Base-by-base conservation (phyloP, 805 yeast genomes). In the Wickerhamomyces chambardii region DNA sequence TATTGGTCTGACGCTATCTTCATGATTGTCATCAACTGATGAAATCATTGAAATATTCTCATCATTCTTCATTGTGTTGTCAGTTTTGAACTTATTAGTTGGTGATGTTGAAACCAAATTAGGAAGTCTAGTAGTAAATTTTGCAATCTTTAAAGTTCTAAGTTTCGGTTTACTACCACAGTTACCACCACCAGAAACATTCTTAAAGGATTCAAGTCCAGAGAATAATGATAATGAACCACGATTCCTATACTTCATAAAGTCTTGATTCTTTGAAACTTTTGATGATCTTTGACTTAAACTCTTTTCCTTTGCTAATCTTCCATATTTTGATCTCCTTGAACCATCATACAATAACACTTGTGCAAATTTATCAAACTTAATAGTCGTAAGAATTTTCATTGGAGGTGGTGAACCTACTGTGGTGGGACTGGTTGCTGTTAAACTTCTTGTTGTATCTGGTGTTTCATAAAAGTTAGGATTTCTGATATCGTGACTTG, bases 1-100 rank as follows among this genome's bases (percentile, higher is more conserved):
- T 15, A 65, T 65, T 5, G 73, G 58, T 40, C 47, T 58, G 3
- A 50, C 43, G 10, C 22, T 18, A 15, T 6, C 11, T 21, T 16
- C 14, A 17, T 22, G n/a, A n/a, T n/a, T n/a, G n/a, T n/a, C 6
- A 22, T 31, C 15, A 24, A 9, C 22, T 19, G 10, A 3, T 19
- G 22, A 19, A n/a, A n/a, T n/a, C n/a, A n/a, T n/a, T n/a, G n/a
- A n/a, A n/a, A n/a, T n/a, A n/a, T n/a, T n/a, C n/a, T n/a, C n/a
- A n/a, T n/a, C n/a, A n/a, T n/a, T n/a, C n/a, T n/a, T n/a, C n/a
- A n/a, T n/a, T n/a, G n/a, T n/a, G n/a, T n/a, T n/a, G n/a, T n/a
- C n/a, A n/a, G n/a, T n/a, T n/a, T n/a, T n/a, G n/a, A n/a, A n/a
- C n/a, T n/a, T n/a, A n/a, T n/a, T n/a, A n/a, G n/a, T n/a, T n/a